phyloP scores from a whole-genome alignment of 1,139 yeast species.

The Arxiozyma telluris region DNA sequence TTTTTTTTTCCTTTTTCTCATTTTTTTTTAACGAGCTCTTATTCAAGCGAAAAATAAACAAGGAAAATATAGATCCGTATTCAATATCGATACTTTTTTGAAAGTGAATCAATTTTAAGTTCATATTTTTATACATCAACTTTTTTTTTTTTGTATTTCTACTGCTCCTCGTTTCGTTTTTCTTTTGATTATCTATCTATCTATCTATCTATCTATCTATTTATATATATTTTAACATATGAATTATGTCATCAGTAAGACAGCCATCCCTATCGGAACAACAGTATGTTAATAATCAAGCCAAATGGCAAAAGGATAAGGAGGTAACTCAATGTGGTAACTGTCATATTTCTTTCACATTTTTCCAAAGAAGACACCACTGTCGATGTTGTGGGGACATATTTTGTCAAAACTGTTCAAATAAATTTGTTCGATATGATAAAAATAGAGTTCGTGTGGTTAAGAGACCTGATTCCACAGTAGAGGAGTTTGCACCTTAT shows the following conservation, averaged over 20 bases:
- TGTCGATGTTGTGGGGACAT: slow-evolving; percentile 46
- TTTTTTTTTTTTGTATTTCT: no score
- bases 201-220: no score
- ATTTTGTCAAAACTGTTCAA: slow-evolving; percentile 25
- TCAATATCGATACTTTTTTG: no score
- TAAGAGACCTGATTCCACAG: slow-evolving; percentile 44
- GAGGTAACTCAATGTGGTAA: slow-evolving; percentile 50
- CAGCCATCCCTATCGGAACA: background rate
- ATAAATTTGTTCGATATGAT: slow-evolving; percentile 24
- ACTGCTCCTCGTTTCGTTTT: no score
- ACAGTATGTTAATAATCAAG: slow-evolving; percentile 23
- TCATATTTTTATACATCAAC: no score
- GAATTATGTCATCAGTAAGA: background rate
- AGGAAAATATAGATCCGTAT: no score
- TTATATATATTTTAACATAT: background rate
- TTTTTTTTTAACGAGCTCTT: no score
- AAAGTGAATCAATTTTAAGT: no score
- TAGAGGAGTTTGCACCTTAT: slow-evolving; percentile 43
- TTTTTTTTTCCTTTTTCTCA: no score
- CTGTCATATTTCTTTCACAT: slow-evolving; percentile 50
- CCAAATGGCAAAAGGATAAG: slow-evolving; percentile 75
- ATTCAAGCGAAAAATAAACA: no score
- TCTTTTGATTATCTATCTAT: no score
- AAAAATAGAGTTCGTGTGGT: slow-evolving; percentile 53
- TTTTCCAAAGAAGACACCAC: slow-evolving; percentile 80